Percentiles rank a stretch among this genome's conserved stretches.
Evolutionary conservation across 768 basidiomycete species (phyloP).

Genomic region (Piloderma croceum): DNA sequence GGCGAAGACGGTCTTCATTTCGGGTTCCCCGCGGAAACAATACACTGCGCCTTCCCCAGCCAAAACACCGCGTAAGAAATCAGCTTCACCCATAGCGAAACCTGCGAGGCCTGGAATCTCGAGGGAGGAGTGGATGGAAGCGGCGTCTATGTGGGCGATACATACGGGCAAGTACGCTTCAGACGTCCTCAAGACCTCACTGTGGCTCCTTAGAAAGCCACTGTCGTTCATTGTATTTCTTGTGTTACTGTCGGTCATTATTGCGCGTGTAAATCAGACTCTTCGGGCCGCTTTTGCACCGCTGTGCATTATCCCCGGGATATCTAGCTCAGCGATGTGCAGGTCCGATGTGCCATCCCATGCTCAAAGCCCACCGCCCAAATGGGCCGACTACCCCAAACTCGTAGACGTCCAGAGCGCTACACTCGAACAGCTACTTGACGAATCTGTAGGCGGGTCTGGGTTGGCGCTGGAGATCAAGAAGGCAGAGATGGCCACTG

Average conservation of each 20-base stretch:
- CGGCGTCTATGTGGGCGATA: slow-evolving; percentile 9
- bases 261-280: slow-evolving; percentile 35
- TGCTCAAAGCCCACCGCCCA: slow-evolving; percentile 18
- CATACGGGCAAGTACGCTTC: slow-evolving; percentile 31
- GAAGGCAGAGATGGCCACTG: slow-evolving; percentile 72
- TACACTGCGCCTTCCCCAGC: slow-evolving; percentile 8
- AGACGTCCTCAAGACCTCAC: slow-evolving; percentile 42
- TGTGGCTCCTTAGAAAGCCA: slow-evolving; percentile 50
- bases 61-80: slow-evolving; percentile 25
- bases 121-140: slow-evolving; percentile 18
- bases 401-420: slow-evolving; percentile 56
- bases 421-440: slow-evolving; percentile 58
- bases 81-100: slow-evolving; percentile 23
- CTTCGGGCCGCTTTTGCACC: slow-evolving; percentile 49
- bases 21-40: slow-evolving; percentile 18
- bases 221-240: slow-evolving; percentile 49
- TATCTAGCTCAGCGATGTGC: slow-evolving; percentile 48
- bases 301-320: slow-evolving; percentile 55
- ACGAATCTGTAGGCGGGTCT: slow-evolving; percentile 53
- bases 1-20: slow-evolving; percentile 18
- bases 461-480: slow-evolving; percentile 63
- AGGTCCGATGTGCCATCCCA: slow-evolving; percentile 10
- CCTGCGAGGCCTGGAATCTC: slow-evolving; percentile 15
- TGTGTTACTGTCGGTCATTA: slow-evolving; percentile 43
- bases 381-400: slow-evolving; percentile 56